Percentiles rank a stretch among this genome's conserved stretches.
Conservation (phyloP, 345 rosid genomes). For the Populus simonii region DNA sequence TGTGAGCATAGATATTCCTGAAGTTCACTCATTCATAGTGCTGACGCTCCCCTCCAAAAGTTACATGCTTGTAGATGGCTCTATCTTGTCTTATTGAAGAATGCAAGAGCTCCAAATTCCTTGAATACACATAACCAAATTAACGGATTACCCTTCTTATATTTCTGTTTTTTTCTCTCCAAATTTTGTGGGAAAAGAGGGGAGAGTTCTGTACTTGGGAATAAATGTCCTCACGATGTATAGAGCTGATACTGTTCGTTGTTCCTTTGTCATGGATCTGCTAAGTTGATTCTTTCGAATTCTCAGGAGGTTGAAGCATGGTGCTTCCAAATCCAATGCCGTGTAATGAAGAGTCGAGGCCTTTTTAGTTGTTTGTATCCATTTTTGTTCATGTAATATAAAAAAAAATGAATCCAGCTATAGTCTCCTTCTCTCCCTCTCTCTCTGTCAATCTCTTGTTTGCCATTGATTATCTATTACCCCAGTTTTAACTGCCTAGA, state of each 20-base stretch:
- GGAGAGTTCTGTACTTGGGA: not conserved
- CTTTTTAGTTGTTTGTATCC: slow-evolving; percentile 9
- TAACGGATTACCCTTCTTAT: not conserved
- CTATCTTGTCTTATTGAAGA: not conserved
- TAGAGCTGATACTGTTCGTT: slow-evolving; percentile 9
- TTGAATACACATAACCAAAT: slow-evolving; percentile 5
- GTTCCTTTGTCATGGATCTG: not conserved
- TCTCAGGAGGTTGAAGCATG: not conserved
- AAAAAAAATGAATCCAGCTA: not conserved
- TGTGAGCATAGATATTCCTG: not conserved
- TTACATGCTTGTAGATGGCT: not conserved
- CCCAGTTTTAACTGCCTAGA: not conserved
- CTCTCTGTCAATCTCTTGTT: too few species aligned
- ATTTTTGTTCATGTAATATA: not conserved
- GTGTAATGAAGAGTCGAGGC: not conserved
- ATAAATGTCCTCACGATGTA: slow-evolving; percentile 8
- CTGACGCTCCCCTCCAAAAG: not conserved
- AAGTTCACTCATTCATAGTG: slow-evolving; percentile 1
- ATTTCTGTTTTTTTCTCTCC: not conserved
- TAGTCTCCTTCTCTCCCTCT: not conserved
- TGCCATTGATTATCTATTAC: not conserved
- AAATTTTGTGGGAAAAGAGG: not conserved
- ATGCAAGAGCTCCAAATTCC: slow-evolving; percentile 10
- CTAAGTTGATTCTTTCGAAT: slow-evolving; percentile 13
- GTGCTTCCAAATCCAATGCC: not conserved